Percentiles rank a stretch among this genome's conserved stretches.
phyloP scores from a whole-genome alignment of 352 stramenopile genomes.

The Elongisporangium undulatum region DNA sequence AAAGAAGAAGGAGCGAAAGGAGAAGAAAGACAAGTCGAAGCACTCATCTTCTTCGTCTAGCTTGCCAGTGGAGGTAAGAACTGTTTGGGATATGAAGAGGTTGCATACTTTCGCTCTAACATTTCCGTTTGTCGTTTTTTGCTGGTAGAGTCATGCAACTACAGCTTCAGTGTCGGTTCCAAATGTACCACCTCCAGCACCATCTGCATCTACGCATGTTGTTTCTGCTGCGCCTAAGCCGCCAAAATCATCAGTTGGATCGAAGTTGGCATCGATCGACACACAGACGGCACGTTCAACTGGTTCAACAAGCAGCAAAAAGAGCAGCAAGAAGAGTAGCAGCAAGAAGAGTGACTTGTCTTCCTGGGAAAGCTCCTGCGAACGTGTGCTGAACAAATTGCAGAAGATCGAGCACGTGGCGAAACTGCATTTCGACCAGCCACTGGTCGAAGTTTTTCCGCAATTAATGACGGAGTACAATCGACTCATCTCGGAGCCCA shows the following conservation, averaged over 20 bases:
- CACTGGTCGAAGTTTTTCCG: conserved; percentile 69
- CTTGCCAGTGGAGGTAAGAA: too few species aligned
- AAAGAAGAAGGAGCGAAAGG: conserved; percentile 48
- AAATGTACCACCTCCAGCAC: not conserved
- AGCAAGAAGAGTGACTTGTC: conserved; percentile 76
- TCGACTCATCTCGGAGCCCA: conserved; percentile 65
- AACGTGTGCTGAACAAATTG: conserved; percentile 67
- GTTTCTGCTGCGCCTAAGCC: not conserved
- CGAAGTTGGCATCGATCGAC: conserved; percentile 31
- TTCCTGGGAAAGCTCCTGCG: conserved; percentile 61
- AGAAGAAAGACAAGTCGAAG: conserved; percentile 59
- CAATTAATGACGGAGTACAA: conserved; percentile 63
- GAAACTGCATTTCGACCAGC: conserved; percentile 80
- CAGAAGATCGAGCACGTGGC: conserved; percentile 74
- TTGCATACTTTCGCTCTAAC: not conserved
- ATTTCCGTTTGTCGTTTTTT: conserved; percentile 1
- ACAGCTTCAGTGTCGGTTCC: not conserved
- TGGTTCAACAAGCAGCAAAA: conserved; percentile 31
- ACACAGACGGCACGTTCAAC: conserved; percentile 14
- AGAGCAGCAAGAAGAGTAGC: conserved; percentile 39
- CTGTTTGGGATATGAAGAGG: not conserved
- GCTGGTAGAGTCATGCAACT: conserved; percentile 1
- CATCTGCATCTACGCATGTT: conserved; percentile 1
- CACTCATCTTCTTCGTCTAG: conserved; percentile 7
- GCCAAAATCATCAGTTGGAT: conserved; percentile 14